A percentile compares a stretch with the other conserved stretches of the same genome.
These are phyloP conservation scores for Metschnikowia lochheadii DNA, from an alignment of 805 yeast genomes.

Conservation along the genomic window DNA sequence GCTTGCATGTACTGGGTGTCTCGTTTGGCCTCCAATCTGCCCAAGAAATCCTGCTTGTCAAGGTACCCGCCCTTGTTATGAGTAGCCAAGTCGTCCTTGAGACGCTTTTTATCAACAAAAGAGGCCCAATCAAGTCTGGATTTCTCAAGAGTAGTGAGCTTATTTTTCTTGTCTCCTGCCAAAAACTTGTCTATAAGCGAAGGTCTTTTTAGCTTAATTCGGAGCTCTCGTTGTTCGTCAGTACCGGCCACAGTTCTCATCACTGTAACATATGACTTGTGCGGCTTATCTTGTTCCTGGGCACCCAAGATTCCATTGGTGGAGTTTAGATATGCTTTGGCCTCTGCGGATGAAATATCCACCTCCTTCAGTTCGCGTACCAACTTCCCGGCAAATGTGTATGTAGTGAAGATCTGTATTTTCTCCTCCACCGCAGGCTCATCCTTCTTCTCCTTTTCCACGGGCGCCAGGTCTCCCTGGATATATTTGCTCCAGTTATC, in stretches of 20 bases:
- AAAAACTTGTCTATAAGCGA: conserved; percentile 75
- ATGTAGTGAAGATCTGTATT: conserved; percentile 70
- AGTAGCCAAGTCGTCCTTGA: conserved; percentile 73
- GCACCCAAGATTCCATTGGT: conserved; percentile 31
- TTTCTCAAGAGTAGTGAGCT: conserved; percentile 87
- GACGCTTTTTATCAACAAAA: conserved; percentile 82
- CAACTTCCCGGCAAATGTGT: conserved; percentile 85
- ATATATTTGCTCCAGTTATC: conserved; percentile 17
- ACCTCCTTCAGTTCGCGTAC: conserved; percentile 77
- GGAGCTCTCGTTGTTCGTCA: conserved; percentile 30
- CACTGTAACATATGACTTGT: conserved; percentile 32
- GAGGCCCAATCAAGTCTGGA: conserved; percentile 93
- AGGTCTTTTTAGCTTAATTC: conserved; percentile 65
- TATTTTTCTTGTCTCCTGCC: conserved; percentile 56
- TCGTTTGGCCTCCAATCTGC: conserved; percentile 60
- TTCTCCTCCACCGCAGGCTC: conserved; percentile 19
- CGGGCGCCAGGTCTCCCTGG: conserved; percentile 7
- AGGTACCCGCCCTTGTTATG: conserved; percentile 88
- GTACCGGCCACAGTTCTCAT: conserved; percentile 30
- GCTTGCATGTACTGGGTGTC: conserved; percentile 49
- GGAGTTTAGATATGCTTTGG: conserved; percentile 69
- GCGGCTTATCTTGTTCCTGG: conserved; percentile 7
- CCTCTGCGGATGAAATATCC: conserved; percentile 76
- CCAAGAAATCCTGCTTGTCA: conserved; percentile 86
- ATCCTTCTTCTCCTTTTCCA: not conserved